Conservation (phyloP, 805 yeast genomes). For the Alloascoidea africana region DNA sequence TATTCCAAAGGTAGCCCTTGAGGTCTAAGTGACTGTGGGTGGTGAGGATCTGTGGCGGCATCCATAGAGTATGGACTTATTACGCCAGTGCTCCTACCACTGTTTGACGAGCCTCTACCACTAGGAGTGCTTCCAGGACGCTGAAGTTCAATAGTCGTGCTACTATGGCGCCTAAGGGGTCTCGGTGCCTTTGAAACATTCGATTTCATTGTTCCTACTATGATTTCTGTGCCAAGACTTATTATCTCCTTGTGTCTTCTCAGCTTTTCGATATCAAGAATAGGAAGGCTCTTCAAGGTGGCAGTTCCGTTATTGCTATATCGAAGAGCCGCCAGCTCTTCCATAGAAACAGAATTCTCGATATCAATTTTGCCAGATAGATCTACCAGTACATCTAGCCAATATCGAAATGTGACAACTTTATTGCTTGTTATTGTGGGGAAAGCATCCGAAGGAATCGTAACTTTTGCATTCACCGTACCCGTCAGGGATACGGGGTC, state of each 20-base stretch:
- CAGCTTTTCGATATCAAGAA: slow-evolving; percentile 67
- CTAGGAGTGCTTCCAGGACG: neutral
- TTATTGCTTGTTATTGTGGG: slow-evolving; percentile 68
- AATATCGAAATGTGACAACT: slow-evolving; percentile 69
- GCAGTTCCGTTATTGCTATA: neutral
- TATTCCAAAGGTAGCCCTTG: too few species aligned
- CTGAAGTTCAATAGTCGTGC: neutral
- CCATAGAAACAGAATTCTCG: neutral
- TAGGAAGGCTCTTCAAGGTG: neutral
- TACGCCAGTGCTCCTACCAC: too few species aligned
- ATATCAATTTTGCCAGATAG: slow-evolving; percentile 22
- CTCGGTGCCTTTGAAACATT: neutral
- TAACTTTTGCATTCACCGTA: slow-evolving; percentile 43
- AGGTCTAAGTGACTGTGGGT: neutral
- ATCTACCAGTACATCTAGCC: slow-evolving; percentile 71
- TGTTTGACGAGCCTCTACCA: too few species aligned
- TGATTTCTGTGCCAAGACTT: slow-evolving; percentile 66
- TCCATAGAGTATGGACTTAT: too few species aligned
- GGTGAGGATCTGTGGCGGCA: neutral
- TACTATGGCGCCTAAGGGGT: neutral
- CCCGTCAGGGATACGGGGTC: slow-evolving; percentile 47
- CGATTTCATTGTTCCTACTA: slow-evolving; percentile 61
- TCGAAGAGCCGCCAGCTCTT: neutral
- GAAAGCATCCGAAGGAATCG: slow-evolving; percentile 74
- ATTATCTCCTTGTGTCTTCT: slow-evolving; percentile 66